phyloP scores from a whole-genome alignment of 2,329 filamentous ascomycete genomes.

The Ceratocystis colombiana region DNA sequence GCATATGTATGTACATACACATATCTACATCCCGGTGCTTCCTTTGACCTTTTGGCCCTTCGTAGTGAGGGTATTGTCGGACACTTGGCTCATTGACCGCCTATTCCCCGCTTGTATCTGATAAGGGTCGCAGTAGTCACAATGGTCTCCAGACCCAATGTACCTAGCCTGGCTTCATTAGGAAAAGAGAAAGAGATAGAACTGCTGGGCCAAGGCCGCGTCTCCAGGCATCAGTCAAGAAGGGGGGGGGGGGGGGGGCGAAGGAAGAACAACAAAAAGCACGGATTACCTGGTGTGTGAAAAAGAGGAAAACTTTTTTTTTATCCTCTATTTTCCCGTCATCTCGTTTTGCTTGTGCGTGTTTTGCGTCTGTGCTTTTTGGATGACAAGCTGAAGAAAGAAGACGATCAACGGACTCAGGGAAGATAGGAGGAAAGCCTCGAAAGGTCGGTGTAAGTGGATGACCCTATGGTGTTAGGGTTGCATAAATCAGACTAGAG shows the following conservation, averaged over 20 bases:
- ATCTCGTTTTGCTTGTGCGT: neutral
- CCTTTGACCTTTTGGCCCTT: no score
- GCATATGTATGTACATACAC: neutral
- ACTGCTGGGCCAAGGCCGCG: no score
- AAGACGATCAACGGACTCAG: neutral
- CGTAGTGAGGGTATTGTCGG: no score
- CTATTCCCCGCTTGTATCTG: no score
- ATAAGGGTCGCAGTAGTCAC: no score
- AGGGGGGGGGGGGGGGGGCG: no score
- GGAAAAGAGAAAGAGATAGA: no score
- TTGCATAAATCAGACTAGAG: neutral
- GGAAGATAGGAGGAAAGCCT: no score
- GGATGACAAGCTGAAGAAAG: neutral
- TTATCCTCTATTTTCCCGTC: neutral
- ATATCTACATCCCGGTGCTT: no score
- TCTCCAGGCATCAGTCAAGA: neutral
- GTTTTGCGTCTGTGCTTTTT: neutral
- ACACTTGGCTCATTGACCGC: no score
- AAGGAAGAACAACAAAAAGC: neutral
- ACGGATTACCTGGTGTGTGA: neutral
- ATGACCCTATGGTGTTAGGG: neutral
- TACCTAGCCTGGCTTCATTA: no score
- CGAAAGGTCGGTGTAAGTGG: neutral
- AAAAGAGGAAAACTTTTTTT: neutral
- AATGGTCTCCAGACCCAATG: no score